phyloP scores from a whole-genome alignment of 2,329 filamentous ascomycete species.

The Xylariaceae sp. region DNA sequence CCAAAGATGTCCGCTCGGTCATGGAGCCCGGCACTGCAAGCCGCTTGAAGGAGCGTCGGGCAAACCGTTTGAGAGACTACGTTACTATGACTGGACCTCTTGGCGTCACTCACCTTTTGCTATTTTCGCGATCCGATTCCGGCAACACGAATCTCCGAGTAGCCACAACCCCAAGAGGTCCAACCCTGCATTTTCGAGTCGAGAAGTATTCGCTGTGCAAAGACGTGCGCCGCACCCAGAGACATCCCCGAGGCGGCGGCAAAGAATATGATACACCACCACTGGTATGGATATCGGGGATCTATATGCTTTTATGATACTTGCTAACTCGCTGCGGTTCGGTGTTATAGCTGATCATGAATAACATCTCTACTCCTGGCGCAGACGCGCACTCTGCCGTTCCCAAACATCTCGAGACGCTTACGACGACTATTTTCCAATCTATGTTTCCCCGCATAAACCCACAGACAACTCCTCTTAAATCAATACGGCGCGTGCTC shows the following conservation, averaged over 20 bases:
- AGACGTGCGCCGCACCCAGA: slow-evolving; percentile 79
- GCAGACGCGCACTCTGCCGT: slow-evolving; percentile 62
- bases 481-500: slow-evolving; percentile 87
- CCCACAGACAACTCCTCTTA: slow-evolving; percentile 81
- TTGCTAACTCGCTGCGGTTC: not conserved
- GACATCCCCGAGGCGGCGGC: slow-evolving; percentile 73
- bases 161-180: slow-evolving; percentile 81
- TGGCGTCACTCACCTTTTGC: slow-evolving; percentile 84
- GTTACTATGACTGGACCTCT: slow-evolving; percentile 92
- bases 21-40: slow-evolving; percentile 95
- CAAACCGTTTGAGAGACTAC: slow-evolving; percentile 87
- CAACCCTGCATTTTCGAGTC: slow-evolving; percentile 89
- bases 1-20: slow-evolving; percentile 83
- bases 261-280: slow-evolving; percentile 85
- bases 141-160: slow-evolving; percentile 92
- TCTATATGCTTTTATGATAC: too few relatives aligned
- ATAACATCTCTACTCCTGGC: slow-evolving; percentile 76
- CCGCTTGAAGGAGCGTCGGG: slow-evolving; percentile 81
- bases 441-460: slow-evolving; percentile 95
- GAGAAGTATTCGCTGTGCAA: slow-evolving; percentile 93
- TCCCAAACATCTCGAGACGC: slow-evolving; percentile 89
- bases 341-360: slow-evolving; percentile 76
- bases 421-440: slow-evolving; percentile 92
- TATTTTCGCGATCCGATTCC: slow-evolving; percentile 84
- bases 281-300: slow-evolving; percentile 49